Percentiles rank a stretch among this genome's conserved stretches.
Evolutionary conservation across 163 green algal genomes (phyloP).

Genomic region (Chlorella variabilis): DNA sequence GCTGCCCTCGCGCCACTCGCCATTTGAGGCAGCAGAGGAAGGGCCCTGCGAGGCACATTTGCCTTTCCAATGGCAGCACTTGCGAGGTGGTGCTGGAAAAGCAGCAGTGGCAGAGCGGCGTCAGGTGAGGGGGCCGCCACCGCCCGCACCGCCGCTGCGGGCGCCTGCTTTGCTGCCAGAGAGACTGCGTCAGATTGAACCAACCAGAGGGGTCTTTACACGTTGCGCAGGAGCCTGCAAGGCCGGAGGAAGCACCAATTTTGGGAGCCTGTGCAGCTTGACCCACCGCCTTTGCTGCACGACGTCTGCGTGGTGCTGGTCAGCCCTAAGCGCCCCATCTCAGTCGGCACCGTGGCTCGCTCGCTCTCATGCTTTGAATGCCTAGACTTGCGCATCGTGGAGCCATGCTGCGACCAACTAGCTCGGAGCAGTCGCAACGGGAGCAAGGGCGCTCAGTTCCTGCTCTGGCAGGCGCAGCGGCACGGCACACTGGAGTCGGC

Average conservation of each 20-base stretch:
- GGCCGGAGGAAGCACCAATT: constrained; percentile 28
- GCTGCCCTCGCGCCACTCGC: too few species aligned
- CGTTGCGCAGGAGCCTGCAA: constrained; percentile 8
- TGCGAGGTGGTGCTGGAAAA: background rate
- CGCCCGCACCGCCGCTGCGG: too few species aligned
- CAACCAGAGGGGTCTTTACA: too few species aligned
- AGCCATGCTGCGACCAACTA: constrained; percentile 39
- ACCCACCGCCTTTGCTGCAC: constrained; percentile 34
- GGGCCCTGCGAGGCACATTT: too few species aligned
- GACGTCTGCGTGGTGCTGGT: constrained; percentile 56
- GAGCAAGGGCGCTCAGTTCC: constrained; percentile 41
- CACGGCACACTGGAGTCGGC: constrained; percentile 26
- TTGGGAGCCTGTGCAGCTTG: constrained; percentile 30
- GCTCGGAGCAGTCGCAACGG: constrained; percentile 17
- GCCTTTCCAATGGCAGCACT: background rate
- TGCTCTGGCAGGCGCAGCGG: constrained; percentile 43
- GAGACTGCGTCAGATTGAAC: too few species aligned
- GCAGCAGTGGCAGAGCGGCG: background rate
- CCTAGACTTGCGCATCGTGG: constrained; percentile 62
- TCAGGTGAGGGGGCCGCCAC: too few species aligned
- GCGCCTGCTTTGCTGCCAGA: too few species aligned
- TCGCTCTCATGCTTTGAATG: constrained; percentile 67
- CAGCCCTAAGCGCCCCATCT: constrained; percentile 48
- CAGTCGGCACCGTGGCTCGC: constrained; percentile 60
- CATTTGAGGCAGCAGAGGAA: too few species aligned